Percentiles rank a stretch among this genome's conserved stretches.
Evolutionary conservation across 352 stramenopile genomes (phyloP).

Genomic region (Aphanomyces euteiches): DNA sequence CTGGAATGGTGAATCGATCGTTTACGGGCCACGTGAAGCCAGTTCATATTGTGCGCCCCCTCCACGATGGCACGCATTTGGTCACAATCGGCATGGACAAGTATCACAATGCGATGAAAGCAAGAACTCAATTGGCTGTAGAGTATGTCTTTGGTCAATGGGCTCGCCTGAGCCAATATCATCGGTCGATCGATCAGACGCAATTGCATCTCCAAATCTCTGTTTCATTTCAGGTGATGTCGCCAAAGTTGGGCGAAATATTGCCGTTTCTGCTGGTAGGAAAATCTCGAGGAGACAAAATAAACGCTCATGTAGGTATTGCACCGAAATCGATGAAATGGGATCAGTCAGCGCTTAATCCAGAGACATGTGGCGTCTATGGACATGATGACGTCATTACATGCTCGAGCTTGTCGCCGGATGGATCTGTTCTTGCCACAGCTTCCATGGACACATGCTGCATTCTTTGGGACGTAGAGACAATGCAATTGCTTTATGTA

Average conservation of each 20-base stretch:
- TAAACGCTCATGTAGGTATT: neutral
- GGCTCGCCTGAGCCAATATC: neutral
- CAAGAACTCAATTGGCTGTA: neutral
- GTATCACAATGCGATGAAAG: neutral
- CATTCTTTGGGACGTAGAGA: conserved; percentile 7
- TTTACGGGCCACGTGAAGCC: neutral
- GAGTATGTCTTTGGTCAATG: conserved; percentile 1
- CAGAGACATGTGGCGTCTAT: neutral
- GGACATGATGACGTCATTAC: conserved; percentile 19
- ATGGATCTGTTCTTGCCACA: conserved; percentile 12
- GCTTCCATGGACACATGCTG: conserved; percentile 11
- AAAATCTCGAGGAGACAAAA: too few species aligned
- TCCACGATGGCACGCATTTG: neutral
- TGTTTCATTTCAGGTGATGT: neutral
- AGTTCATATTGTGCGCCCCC: neutral
- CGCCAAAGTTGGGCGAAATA: neutral
- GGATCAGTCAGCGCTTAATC: neutral
- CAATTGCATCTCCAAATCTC: neutral
- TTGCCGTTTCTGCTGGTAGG: too few species aligned
- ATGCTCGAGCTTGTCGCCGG: conserved; percentile 5
- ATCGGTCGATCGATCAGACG: neutral
- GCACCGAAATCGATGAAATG: neutral
- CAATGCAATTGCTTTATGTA: neutral
- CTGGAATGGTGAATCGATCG: conserved; percentile 8
- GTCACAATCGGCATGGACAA: conserved; percentile 16